These are phyloP conservation scores for Dichotomocladium elegans DNA, from an alignment of 371 early-diverging fungal species.

Conservation along the genomic window DNA sequence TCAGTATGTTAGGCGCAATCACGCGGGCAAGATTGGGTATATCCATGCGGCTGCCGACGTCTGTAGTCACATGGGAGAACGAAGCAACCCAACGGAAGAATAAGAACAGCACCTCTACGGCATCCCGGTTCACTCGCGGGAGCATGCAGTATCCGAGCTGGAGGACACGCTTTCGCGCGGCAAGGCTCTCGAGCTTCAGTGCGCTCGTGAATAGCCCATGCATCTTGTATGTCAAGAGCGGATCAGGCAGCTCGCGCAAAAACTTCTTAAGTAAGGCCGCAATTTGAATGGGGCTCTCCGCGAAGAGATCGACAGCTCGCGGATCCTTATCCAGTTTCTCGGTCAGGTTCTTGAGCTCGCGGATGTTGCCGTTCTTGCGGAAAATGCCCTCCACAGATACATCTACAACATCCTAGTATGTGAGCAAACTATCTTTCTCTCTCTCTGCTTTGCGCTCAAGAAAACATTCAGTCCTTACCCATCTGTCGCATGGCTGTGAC, in stretches of 20 bases:
- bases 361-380: constrained; percentile 95
- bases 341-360: constrained; percentile 74
- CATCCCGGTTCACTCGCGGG: constrained; percentile 87
- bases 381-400: constrained; percentile 93
- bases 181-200: constrained; percentile 51
- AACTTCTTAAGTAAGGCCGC: constrained; percentile 95
- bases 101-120: constrained; percentile 81
- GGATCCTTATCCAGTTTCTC: constrained; percentile 81
- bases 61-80: constrained; percentile 69
- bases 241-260: constrained; percentile 92
- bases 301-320: constrained; percentile 59
- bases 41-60: constrained; percentile 90
- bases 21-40: constrained; percentile 91
- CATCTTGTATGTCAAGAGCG: constrained; percentile 86
- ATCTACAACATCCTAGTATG: constrained; percentile 40
- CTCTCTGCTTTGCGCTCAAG: background rate
- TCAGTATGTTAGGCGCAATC: constrained; percentile 91
- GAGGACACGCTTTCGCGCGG: constrained; percentile 58
- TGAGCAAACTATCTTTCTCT: background rate
- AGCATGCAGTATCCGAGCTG: constrained; percentile 83
- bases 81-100: constrained; percentile 85
- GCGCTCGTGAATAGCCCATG: constrained; percentile 79
- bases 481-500: constrained; percentile 75
- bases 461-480: constrained; percentile 29
- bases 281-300: constrained; percentile 85